Base-by-base conservation (phyloP, 352 stramenopile genomes). In the Thraustochytrium sp. region DNA sequence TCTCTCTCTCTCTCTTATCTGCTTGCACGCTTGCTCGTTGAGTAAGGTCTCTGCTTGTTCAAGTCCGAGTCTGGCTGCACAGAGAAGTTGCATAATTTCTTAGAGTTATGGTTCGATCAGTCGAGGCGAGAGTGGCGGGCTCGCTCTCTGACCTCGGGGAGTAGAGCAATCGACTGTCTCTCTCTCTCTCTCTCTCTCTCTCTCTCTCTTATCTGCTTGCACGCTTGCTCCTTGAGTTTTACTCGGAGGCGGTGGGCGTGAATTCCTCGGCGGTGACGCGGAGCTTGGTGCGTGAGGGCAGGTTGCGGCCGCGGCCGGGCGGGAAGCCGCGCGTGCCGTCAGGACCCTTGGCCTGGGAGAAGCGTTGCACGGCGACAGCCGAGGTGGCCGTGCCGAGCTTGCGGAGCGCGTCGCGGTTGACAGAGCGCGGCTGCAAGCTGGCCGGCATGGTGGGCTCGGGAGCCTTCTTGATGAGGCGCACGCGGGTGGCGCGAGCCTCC, bases 221-320 rank as follows among this genome's bases (percentile, higher is more conserved):
- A n/a, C n/a, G n/a, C n/a, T n/a, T n/a, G n/a, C n/a, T n/a, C n/a
- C n/a, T n/a, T n/a, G n/a, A n/a, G n/a, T n/a, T n/a, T n/a, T n/a
- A n/a, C 42, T 49, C 5, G 42, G 5, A 16, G 42, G 42, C 5
- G 42, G 42, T 54, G 4, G 68, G 68, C 51, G 29, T 80, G 40
- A 80, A 80, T 3, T 80, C 68, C n/a, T 72, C n/a, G 13, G 68
- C 68, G 31, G 68, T 80, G 34, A 80, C 68, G 42, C 68, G 68
- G 9, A 80, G 44, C 49, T 80, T 80, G 40, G 64, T 76, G 11
- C 64, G 40, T 44, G 26, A 8, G 21, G 68, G 68, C n/a, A 80
- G 23, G 44, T 80, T 80, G 26, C 68, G 48, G 16, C 68, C 68
- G 16, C 68, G 68, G 23, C 68, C 68, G 16, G 53, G 29, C 5